phyloP scores from a whole-genome alignment of 371 early-diverging fungal genomes.

The Rhizomucor miehei region DNA sequence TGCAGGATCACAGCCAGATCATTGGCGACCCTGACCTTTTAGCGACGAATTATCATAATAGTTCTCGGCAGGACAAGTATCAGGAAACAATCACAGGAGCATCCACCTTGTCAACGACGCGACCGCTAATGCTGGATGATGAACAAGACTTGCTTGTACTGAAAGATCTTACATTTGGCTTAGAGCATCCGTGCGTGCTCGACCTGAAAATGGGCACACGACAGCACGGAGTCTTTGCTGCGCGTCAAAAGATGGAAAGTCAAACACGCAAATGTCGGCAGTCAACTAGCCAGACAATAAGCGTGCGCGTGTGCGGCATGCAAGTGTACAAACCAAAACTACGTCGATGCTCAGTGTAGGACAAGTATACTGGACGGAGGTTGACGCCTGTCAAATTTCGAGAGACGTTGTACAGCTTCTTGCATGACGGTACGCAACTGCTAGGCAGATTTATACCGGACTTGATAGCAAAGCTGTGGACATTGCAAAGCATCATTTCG shows the following conservation, averaged over 20 bases:
- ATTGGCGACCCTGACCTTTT: too few species aligned
- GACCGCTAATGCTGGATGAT: conserved; percentile 3
- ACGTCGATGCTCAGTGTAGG: conserved; percentile 58
- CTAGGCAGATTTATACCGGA: conserved; percentile 73
- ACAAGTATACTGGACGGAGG: conserved; percentile 91
- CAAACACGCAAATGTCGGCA: conserved; percentile 85
- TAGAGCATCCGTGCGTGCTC: conserved; percentile 83
- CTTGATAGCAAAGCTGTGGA: conserved; percentile 65
- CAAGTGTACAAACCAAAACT: conserved; percentile 58
- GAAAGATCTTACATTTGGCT: conserved; percentile 84
- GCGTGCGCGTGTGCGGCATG: conserved; percentile 95
- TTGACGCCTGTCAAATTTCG: conserved; percentile 72
- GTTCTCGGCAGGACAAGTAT: too few species aligned
- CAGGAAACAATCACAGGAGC: too few species aligned
- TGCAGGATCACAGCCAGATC: too few species aligned
- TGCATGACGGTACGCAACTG: conserved; percentile 70
- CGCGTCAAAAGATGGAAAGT: conserved; percentile 70
- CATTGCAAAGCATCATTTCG: conserved; percentile 66
- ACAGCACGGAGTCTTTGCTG: conserved; percentile 87
- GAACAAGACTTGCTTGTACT: conserved; percentile 75
- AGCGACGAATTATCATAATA: too few species aligned
- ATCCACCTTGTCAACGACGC: too few species aligned
- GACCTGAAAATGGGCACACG: conserved; percentile 97
- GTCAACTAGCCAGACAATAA: conserved; percentile 82
- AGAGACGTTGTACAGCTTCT: conserved; percentile 67